A percentile compares a stretch with the other conserved stretches of the same genome.
These are phyloP conservation scores for Graphilbum sp. DNA, from an alignment of 2,329 filamentous ascomycete species.

Conservation along the genomic window DNA sequence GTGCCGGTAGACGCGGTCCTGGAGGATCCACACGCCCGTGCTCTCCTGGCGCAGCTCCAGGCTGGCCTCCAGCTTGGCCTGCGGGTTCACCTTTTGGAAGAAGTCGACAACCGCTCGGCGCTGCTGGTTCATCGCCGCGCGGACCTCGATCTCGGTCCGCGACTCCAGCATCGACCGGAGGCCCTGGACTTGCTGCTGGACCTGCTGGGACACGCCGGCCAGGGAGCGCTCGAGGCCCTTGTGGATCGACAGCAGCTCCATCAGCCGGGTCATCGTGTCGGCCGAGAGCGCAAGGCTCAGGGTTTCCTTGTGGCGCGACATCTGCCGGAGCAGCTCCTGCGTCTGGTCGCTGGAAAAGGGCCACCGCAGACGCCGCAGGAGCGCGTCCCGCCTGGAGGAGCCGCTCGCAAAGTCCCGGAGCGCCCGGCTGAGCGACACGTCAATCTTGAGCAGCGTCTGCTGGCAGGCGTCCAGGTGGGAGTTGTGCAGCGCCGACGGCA, in stretches of 20 bases:
- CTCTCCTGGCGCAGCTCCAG: constrained; percentile 10
- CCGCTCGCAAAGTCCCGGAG: neutral
- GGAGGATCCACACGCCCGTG: constrained; percentile 11
- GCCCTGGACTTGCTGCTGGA: no score
- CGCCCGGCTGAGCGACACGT: neutral
- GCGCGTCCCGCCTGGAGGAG: neutral
- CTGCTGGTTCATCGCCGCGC: constrained; percentile 7
- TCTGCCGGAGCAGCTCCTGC: constrained; percentile 8
- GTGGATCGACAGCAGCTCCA: constrained; percentile 3
- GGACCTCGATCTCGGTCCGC: constrained; percentile 8
- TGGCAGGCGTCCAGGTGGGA: constrained; percentile 5
- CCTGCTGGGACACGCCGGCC: neutral
- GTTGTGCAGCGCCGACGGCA: constrained; percentile 3
- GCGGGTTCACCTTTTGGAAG: constrained; percentile 12
- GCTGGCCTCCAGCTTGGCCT: constrained; percentile 10
- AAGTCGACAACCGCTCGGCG: constrained; percentile 7
- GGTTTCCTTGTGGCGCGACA: constrained; percentile 10
- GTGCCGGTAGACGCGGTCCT: constrained; percentile 6
- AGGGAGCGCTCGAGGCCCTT: constrained; percentile 4
- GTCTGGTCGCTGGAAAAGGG: constrained; percentile 10
- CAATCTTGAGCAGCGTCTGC: constrained; percentile 7
- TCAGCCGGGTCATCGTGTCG: constrained; percentile 6
- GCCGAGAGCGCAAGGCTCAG: constrained; percentile 11
- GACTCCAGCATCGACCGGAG: constrained; percentile 2
- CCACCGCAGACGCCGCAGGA: constrained; percentile 10